Conservation (phyloP, 139 green algal genomes). For the Bryopsis sp. region DNA sequence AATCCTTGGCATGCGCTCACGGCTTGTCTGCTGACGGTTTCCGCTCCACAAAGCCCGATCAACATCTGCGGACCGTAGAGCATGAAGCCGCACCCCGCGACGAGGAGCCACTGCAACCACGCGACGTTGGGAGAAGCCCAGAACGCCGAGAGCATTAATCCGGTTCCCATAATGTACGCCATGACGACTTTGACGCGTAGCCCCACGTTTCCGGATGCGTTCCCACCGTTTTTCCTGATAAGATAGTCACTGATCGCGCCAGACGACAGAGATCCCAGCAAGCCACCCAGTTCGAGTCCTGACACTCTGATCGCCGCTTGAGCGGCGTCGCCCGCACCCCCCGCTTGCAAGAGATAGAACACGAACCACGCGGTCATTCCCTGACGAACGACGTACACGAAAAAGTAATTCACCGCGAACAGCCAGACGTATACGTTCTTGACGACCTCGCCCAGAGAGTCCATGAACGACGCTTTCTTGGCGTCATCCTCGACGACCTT, state of each 20-base stretch:
- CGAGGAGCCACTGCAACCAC: conserved; percentile 71
- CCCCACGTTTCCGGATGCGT: conserved; percentile 65
- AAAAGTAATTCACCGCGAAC: conserved; percentile 92
- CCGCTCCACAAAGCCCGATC: conserved; percentile 38
- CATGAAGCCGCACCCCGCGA: conserved; percentile 38
- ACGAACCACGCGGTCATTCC: conserved; percentile 58
- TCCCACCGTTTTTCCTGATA: conserved; percentile 41
- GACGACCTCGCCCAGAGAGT: conserved; percentile 16
- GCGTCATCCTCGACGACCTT: no score
- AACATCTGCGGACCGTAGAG: conserved; percentile 68
- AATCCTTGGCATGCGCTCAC: conserved; percentile 51
- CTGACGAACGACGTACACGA: conserved; percentile 90
- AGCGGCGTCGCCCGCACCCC: conserved; percentile 3
- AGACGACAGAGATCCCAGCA: conserved; percentile 76
- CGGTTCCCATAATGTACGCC: conserved; percentile 83
- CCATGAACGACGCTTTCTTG: not conserved
- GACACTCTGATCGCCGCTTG: conserved; percentile 66
- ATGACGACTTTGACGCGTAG: conserved; percentile 90
- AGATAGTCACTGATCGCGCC: conserved; percentile 65
- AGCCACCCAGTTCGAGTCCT: conserved; percentile 90
- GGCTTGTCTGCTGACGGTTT: conserved; percentile 11
- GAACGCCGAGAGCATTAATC: conserved; percentile 60
- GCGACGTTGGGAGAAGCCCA: conserved; percentile 41
- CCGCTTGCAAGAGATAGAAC: conserved; percentile 79
- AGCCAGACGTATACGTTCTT: conserved; percentile 90